Conservation (phyloP, 163 green algal genomes). For the Scenedesmus sp. region DNA sequence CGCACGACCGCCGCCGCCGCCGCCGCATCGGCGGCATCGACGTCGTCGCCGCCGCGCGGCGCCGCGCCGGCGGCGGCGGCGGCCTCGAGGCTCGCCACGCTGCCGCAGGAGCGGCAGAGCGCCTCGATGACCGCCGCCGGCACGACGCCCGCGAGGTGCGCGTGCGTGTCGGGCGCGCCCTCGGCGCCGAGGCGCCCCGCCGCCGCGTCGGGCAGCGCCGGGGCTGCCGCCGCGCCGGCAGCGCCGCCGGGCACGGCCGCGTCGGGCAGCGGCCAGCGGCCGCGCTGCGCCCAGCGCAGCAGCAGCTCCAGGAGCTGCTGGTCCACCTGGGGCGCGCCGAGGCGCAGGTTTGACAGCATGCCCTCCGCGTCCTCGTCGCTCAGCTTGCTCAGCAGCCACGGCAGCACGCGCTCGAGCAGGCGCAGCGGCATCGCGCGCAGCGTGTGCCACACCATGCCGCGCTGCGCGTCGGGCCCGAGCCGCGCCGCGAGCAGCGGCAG, state of each 20-base stretch:
- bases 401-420: conserved; percentile 94
- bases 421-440: conserved; percentile 94
- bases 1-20: too few species aligned
- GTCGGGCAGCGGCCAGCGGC: conserved; percentile 29
- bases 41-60: neutral
- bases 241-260: neutral
- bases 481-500: conserved; percentile 82
- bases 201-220: neutral
- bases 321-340: conserved; percentile 70
- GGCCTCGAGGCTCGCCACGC: too few species aligned
- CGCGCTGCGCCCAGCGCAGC: conserved; percentile 75
- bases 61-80: conserved; percentile 5
- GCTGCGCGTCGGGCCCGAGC: conserved; percentile 82
- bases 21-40: neutral
- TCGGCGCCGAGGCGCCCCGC: too few species aligned
- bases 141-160: conserved; percentile 1
- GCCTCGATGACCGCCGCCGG: conserved; percentile 19
- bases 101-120: conserved; percentile 23
- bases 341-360: conserved; percentile 83
- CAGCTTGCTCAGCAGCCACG: conserved; percentile 84
- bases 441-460: conserved; percentile 87
- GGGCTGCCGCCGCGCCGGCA: neutral
- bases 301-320: conserved; percentile 84
- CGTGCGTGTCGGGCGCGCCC: neutral
- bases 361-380: conserved; percentile 68